phyloP scores from a whole-genome alignment of 768 basidiomycete genomes.

The Gloeopeniophorella convolvens region DNA sequence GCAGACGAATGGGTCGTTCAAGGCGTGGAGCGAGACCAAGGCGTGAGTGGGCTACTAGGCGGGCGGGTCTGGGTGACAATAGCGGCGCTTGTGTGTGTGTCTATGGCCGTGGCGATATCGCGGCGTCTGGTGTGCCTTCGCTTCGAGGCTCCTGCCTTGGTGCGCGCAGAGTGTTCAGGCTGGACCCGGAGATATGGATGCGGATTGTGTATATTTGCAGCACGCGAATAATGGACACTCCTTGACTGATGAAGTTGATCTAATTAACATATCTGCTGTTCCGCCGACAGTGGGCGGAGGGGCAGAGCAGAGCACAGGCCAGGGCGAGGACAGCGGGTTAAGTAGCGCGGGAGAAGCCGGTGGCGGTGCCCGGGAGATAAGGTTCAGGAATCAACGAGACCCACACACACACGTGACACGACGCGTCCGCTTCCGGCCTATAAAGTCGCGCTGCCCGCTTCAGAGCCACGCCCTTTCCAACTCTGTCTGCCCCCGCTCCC shows the following conservation, averaged over 20 bases:
- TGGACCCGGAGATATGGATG: too few relatives aligned
- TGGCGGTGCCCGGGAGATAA: conserved; percentile 20
- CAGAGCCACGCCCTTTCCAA: conserved; percentile 4
- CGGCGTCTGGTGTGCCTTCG: too few relatives aligned
- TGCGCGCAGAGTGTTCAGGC: too few relatives aligned
- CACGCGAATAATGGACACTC: too few relatives aligned
- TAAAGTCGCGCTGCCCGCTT: conserved; percentile 15
- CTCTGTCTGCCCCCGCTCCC: neutral
- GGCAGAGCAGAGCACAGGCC: too few relatives aligned
- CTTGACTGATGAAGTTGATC: too few relatives aligned
- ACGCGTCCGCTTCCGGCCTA: conserved; percentile 16
- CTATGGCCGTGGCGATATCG: too few relatives aligned
- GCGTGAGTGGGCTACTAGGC: neutral
- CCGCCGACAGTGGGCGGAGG: too few relatives aligned
- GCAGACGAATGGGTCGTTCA: conserved; percentile 33
- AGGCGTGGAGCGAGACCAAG: conserved; percentile 20
- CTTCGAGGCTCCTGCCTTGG: neutral
- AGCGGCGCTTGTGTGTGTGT: too few relatives aligned
- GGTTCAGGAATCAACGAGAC: conserved; percentile 21
- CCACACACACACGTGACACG: conserved; percentile 17
- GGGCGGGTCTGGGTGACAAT: neutral
- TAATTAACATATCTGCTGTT: too few relatives aligned
- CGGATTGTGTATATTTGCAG: too few relatives aligned
- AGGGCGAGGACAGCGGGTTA: neutral
- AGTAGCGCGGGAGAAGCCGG: neutral